phyloP scores from a whole-genome alignment of 441 rosid species.

The Kokia cookei region DNA sequence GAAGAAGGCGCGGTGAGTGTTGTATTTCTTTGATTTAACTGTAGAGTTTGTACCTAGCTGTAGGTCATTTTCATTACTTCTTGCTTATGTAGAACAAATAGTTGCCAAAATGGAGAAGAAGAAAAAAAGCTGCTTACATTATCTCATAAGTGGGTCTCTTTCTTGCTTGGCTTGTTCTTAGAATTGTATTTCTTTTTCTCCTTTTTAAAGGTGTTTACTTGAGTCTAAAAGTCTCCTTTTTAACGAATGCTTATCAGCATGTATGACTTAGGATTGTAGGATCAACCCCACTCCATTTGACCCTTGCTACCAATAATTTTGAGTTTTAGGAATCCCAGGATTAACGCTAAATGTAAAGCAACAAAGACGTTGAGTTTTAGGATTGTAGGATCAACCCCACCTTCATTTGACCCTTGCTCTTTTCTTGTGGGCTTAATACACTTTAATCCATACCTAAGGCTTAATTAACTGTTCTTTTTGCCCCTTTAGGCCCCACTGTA shows the following conservation, averaged over 20 bases:
- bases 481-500: neutral
- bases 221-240: constrained; percentile 6
- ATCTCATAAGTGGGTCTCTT: neutral
- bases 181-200: neutral
- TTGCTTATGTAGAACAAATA: constrained; percentile 16
- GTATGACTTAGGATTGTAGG: neutral
- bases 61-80: constrained; percentile 21
- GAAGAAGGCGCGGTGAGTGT: constrained; percentile 56
- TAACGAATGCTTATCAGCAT: neutral
- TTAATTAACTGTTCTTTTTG: neutral
- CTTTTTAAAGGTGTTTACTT: neutral
- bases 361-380: neutral
- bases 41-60: constrained; percentile 27
- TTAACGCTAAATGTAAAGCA: constrained; percentile 4
- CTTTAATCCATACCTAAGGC: neutral
- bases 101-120: constrained; percentile 4
- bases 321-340: constrained; percentile 29
- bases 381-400: constrained; percentile 20
- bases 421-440: neutral
- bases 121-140: constrained; percentile 3
- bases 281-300: constrained; percentile 12
- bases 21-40: constrained; percentile 18
- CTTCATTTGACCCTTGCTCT: neutral
- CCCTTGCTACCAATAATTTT: constrained; percentile 14
- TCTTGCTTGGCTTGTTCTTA: neutral